Percentiles rank a stretch among this genome's conserved stretches.
These are phyloP conservation scores for Xerocomellus amylosporus DNA, from an alignment of 768 basidiomycete species.

Conservation along the genomic window DNA sequence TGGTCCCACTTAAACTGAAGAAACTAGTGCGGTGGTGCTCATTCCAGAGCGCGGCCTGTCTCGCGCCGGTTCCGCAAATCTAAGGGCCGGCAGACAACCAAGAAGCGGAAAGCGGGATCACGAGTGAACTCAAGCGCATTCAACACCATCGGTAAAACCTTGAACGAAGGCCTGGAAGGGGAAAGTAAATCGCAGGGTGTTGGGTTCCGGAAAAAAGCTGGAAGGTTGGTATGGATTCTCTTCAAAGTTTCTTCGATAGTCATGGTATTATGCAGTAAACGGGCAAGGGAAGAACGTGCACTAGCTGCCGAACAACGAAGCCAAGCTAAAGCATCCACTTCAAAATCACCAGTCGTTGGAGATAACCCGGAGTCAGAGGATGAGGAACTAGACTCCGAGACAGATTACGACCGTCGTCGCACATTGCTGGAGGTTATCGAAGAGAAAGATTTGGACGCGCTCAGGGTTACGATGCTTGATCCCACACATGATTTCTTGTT, in stretches of 20 bases:
- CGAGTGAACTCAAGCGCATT: conserved; percentile 66
- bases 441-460: conserved; percentile 40
- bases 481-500: conserved; percentile 54
- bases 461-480: conserved; percentile 44
- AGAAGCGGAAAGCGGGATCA: conserved; percentile 68
- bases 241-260: neutral
- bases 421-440: conserved; percentile 48
- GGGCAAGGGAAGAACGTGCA: conserved; percentile 76
- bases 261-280: conserved; percentile 50
- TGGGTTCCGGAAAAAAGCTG: conserved; percentile 71
- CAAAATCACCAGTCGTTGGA: conserved; percentile 20
- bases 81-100: conserved; percentile 61
- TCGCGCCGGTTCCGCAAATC: conserved; percentile 43
- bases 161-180: conserved; percentile 43
- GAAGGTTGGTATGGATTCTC: conserved; percentile 44
- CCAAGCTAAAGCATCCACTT: conserved; percentile 33
- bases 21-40: conserved; percentile 75
- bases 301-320: conserved; percentile 68
- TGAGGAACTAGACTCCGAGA: conserved; percentile 45
- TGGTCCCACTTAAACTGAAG: neutral
- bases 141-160: conserved; percentile 48
- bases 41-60: conserved; percentile 57
- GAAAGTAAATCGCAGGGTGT: conserved; percentile 44
- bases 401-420: conserved; percentile 49
- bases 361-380: conserved; percentile 35